Evolutionary conservation across 331 rosid genomes (phyloP), one percentile per base, ranked within the genome.

Genomic region (Rosa hybrid): DNA sequence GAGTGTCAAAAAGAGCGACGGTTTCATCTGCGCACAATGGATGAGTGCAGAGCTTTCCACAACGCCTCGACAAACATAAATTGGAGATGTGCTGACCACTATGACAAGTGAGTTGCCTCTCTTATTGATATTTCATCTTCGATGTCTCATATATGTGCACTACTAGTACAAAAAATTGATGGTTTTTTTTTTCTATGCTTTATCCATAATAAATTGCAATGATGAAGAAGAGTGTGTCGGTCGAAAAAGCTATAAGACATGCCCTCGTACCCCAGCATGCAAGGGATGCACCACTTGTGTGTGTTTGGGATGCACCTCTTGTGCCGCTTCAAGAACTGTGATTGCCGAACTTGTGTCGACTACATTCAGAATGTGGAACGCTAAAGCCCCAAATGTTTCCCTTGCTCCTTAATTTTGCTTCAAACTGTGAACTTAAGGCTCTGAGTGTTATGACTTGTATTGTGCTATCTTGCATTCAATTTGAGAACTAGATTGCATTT

Each of bases 291-390:
- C 65, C 1, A 34, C 60, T 10, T 83, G 90, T 25, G 86, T 72
- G 17, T 90, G 92, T 20, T 13, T 69, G 3, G 91, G 91, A 38
- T 92, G 92, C 51, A 69, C 78, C 50, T 81, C 50, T 81, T 45
- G 72, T 90, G 94, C 83, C 92, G 89, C 49, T 92, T 81, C 81
- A 21, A 53, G 77, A 80, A 90, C 80, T 90, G 91, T 60, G 30
- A 34, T 9, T 90, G 94, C 71, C 92, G 81, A 10, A 67, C 75
- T 6, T 92, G 94, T 78, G 27, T 53, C 1, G 88, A 90, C 71
- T 92, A 78, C 75, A 82, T 90, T 86, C 78, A 80, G 5, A 77
- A 81, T 75, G 86, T 76, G 6, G 65, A 68, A 7, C 82, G 89
- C 10, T 87, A 73, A 53, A 4, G 21, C 2, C 27, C 9, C 25